A percentile compares a stretch with the other conserved stretches of the same genome.
These are phyloP conservation scores for Bryopsis sp. DNA, from an alignment of 139 green algal species.

Conservation along the genomic window DNA sequence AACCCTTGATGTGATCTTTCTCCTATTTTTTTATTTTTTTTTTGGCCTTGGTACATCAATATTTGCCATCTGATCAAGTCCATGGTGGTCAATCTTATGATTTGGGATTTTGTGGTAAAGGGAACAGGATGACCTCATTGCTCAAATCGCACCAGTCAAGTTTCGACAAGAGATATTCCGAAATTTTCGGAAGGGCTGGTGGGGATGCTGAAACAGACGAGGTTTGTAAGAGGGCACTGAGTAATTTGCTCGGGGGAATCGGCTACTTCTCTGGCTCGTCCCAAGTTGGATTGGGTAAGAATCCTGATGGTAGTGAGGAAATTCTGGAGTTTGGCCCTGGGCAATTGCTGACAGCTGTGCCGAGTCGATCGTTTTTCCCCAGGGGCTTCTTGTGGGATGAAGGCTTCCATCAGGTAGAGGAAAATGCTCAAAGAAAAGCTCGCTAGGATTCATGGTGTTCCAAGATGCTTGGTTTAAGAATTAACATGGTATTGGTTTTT, in stretches of 20 bases:
- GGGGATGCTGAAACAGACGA: constrained; percentile 22
- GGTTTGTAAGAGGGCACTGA: constrained; percentile 60
- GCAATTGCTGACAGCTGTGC: constrained; percentile 59
- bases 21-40: no score
- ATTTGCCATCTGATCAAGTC: no score
- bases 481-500: no score
- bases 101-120: no score
- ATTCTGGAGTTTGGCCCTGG: constrained; percentile 23
- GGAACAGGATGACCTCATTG: background rate
- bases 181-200: constrained; percentile 20
- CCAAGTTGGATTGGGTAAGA: constrained; percentile 23
- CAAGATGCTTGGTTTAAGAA: no score
- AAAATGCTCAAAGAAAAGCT: background rate
- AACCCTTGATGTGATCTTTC: no score
- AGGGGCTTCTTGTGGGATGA: constrained; percentile 96
- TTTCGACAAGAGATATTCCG: constrained; percentile 20
- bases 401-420: constrained; percentile 89
- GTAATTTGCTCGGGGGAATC: constrained; percentile 85
- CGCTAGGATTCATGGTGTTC: no score
- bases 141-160: background rate
- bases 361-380: constrained; percentile 85
- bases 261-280: constrained; percentile 87
- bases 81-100: no score
- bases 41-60: no score
- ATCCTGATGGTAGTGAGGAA: background rate